Percentiles rank a stretch among this genome's conserved stretches.
Evolutionary conservation across 2,329 filamentous ascomycete genomes (phyloP).

Genomic region (Colletotrichum tamarilloi): DNA sequence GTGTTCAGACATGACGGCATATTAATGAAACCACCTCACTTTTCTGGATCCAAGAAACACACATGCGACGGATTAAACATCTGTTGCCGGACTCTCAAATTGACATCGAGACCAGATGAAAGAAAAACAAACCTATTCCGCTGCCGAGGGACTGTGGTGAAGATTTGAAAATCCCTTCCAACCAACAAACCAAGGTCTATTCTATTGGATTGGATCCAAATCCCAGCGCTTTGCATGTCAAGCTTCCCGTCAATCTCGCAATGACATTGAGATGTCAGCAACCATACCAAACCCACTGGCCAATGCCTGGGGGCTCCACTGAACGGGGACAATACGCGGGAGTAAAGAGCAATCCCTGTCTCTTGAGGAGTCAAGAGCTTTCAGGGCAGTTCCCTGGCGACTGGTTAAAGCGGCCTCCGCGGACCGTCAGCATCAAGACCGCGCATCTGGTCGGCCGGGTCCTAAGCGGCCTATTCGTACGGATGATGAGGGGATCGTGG

Average conservation of each 20-base stretch:
- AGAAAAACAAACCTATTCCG: neutral
- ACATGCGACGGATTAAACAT: neutral
- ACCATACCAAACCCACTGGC: neutral
- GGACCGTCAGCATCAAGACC: neutral
- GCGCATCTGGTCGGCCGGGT: conserved; percentile 4
- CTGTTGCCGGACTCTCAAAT: neutral
- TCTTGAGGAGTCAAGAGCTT: too few species aligned
- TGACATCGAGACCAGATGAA: neutral
- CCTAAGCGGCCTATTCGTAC: neutral
- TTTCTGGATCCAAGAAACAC: neutral
- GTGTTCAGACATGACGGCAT: neutral
- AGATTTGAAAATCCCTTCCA: neutral
- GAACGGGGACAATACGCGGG: neutral
- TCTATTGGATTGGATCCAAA: neutral
- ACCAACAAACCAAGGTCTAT: neutral
- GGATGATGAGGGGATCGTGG: neutral
- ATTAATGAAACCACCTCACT: conserved; percentile 6
- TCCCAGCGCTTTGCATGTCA: conserved; percentile 9
- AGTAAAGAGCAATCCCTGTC: neutral
- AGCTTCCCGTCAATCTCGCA: conserved; percentile 24
- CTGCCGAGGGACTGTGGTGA: neutral
- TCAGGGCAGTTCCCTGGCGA: neutral
- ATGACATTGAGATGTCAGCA: conserved; percentile 1
- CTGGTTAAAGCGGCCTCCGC: neutral
- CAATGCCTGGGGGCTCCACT: neutral